A percentile compares a stretch with the other conserved stretches of the same genome.
Evolutionary conservation across 2,329 filamentous ascomycete species (phyloP).

Genomic region (Ascochyta pisi): DNA sequence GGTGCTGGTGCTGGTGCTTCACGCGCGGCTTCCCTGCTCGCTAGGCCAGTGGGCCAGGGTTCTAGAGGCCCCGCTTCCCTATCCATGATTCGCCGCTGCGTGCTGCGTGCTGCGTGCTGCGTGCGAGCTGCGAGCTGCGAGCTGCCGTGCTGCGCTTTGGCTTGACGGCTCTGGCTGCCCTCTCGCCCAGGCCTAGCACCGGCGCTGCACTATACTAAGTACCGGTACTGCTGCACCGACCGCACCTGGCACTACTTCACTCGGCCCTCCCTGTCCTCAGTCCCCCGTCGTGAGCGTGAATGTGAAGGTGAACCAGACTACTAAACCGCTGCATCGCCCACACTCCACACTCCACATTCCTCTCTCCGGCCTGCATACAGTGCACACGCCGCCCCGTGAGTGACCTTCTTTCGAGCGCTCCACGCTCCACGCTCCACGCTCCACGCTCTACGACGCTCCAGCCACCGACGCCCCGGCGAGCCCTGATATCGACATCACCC

Average conservation of each 20-base stretch:
- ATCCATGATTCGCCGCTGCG: conserved; percentile 34
- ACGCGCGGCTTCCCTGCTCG: too few relatives aligned
- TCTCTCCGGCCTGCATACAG: neutral
- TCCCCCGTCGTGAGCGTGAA: neutral
- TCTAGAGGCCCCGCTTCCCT: conserved; percentile 22
- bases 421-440: too few relatives aligned
- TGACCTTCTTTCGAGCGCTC: conserved; percentile 35
- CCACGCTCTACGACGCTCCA: conserved; percentile 21
- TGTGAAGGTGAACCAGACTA: too few relatives aligned
- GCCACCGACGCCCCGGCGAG: conserved; percentile 29
- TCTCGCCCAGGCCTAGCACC: conserved; percentile 9
- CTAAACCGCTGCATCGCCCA: neutral
- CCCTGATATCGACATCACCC: conserved; percentile 29
- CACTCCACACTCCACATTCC: conserved; percentile 3
- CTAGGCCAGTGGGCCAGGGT: conserved; percentile 9
- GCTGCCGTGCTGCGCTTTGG: too few relatives aligned
- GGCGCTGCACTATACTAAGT: too few relatives aligned
- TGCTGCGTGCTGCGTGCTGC: too few relatives aligned
- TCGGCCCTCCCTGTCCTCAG: conserved; percentile 8
- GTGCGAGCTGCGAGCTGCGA: too few relatives aligned
- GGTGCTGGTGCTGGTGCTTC: neutral
- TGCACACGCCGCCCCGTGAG: conserved; percentile 18
- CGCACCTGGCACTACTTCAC: conserved; percentile 7
- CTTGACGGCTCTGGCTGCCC: too few relatives aligned
- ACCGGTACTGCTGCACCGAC: neutral